A percentile compares a stretch with the other conserved stretches of the same genome.
phyloP scores from a whole-genome alignment of 805 yeast genomes.

The Candida khao-thaluensis region DNA sequence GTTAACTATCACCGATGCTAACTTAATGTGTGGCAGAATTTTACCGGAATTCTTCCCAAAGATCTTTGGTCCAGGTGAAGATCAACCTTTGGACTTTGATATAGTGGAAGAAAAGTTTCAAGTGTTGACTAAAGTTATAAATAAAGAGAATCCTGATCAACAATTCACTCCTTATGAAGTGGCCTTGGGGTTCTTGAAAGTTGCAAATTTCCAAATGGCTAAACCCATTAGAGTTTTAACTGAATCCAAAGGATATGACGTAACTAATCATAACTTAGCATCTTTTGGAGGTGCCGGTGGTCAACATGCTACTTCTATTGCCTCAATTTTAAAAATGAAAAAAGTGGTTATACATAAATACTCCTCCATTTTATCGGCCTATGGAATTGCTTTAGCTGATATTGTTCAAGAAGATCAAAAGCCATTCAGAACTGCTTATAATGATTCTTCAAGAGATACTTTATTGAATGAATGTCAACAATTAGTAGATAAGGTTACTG shows the following conservation, averaged over 20 bases:
- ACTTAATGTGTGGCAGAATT: constrained; percentile 30
- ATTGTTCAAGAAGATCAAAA: constrained; percentile 32
- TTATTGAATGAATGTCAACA: constrained; percentile 16
- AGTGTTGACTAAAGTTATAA: constrained; percentile 45
- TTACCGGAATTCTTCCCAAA: constrained; percentile 38
- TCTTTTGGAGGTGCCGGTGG: constrained; percentile 37
- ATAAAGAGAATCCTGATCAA: constrained; percentile 52
- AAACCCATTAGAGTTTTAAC: constrained; percentile 32
- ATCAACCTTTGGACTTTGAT: constrained; percentile 28
- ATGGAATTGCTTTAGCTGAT: constrained; percentile 33
- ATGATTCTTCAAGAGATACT: constrained; percentile 30
- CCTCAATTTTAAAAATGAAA: constrained; percentile 26
- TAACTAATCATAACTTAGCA: constrained; percentile 28
- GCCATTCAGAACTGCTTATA: constrained; percentile 38
- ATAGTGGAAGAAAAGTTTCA: constrained; percentile 50
- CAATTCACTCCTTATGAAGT: constrained; percentile 27
- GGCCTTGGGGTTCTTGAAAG: constrained; percentile 31
- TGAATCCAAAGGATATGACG: constrained; percentile 30
- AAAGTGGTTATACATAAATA: constrained; percentile 30
- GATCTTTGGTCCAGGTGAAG: constrained; percentile 34
- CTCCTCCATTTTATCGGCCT: constrained; percentile 31
- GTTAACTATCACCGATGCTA: constrained; percentile 36
- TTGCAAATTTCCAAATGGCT: constrained; percentile 32
- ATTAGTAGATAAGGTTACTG: constrained; percentile 11
- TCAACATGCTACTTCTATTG: constrained; percentile 26